phyloP scores from a whole-genome alignment of 345 rosid species.

The Clausena lansium region DNA sequence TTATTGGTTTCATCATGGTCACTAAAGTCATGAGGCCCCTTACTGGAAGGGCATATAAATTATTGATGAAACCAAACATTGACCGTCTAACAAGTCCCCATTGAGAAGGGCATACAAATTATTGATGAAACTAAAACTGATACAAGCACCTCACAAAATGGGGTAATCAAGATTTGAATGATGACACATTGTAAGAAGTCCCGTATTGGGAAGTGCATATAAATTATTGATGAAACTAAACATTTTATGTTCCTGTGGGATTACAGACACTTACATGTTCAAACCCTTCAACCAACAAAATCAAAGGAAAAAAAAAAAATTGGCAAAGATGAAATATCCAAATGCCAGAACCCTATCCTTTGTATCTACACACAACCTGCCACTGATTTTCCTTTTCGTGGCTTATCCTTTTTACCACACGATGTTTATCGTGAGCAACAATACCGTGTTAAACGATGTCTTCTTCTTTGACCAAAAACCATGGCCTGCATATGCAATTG shows the following conservation, averaged over 20 bases:
- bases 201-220: constrained; percentile 10
- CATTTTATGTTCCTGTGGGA: constrained; percentile 4
- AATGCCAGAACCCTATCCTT: constrained; percentile 7
- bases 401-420: constrained; percentile 9
- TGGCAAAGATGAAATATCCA: constrained; percentile 9
- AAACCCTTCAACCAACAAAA: constrained; percentile 26
- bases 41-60: constrained; percentile 7
- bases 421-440: constrained; percentile 1
- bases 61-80: background rate
- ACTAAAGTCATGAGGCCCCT: background rate
- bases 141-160: background rate
- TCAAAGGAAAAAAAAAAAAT: constrained; percentile 21
- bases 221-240: background rate
- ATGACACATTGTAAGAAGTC: background rate
- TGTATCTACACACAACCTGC: constrained; percentile 25
- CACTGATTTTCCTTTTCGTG: constrained; percentile 5
- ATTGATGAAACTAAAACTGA: background rate
- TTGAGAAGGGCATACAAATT: no score
- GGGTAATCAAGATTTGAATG: background rate
- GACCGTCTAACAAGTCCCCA: no score
- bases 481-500: background rate
- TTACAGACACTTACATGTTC: constrained; percentile 13
- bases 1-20: no score
- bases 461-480: constrained; percentile 4
- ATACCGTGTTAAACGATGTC: background rate